Evolutionary conservation across 2,329 filamentous ascomycete species (phyloP).

Genomic region (Colletotrichum cordylinicola): DNA sequence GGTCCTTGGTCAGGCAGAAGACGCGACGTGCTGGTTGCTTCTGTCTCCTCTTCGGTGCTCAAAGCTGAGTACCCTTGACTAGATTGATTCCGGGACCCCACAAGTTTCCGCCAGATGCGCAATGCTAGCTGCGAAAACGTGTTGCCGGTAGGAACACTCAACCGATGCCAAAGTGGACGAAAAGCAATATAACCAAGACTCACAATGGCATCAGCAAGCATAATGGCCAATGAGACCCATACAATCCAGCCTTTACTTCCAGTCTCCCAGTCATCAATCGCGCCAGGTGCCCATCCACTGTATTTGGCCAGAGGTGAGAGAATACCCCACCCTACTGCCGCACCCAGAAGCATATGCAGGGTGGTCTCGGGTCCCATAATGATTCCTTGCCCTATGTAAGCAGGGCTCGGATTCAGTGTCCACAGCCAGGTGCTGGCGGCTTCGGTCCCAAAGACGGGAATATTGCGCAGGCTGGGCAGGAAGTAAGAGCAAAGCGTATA

Average conservation of each 20-base stretch:
- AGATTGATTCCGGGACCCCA: not conserved
- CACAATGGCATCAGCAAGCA: constrained; percentile 92
- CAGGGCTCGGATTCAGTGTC: constrained; percentile 96
- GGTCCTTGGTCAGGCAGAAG: not conserved
- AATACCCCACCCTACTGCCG: constrained; percentile 87
- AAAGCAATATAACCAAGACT: constrained; percentile 82
- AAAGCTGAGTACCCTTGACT: constrained; percentile 7
- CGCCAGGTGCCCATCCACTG: constrained; percentile 87
- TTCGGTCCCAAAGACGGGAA: constrained; percentile 83
- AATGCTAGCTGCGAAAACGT: not conserved
- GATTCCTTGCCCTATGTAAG: constrained; percentile 95
- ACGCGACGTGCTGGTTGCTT: not conserved
- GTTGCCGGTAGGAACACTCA: not conserved
- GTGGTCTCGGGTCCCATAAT: constrained; percentile 98
- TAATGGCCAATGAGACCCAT: constrained; percentile 94
- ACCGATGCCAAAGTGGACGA: constrained; percentile 53
- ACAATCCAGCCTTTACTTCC: constrained; percentile 99
- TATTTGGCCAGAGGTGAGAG: constrained; percentile 88
- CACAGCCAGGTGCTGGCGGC: constrained; percentile 87
- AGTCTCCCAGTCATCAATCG: constrained; percentile 85
- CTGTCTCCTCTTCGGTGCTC: not conserved
- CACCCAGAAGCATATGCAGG: constrained; percentile 92
- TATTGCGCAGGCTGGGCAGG: constrained; percentile 79
- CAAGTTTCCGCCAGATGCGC: not conserved
- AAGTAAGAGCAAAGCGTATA: constrained; percentile 91